phyloP scores from a whole-genome alignment of 2,329 filamentous ascomycete genomes.

The Colletotrichum euphorbiae region DNA sequence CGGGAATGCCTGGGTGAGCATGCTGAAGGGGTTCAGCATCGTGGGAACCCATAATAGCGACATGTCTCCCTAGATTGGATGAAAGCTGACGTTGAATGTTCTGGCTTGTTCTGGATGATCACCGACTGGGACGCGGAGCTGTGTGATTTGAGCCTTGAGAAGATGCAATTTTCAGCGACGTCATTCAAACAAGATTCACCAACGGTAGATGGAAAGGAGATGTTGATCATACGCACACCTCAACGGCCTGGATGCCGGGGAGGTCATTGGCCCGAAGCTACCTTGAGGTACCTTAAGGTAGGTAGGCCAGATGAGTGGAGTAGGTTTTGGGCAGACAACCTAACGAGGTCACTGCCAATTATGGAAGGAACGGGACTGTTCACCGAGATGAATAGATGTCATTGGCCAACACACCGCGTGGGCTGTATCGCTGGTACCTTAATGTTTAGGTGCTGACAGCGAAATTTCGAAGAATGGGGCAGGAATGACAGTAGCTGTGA shows the following conservation, averaged over 20 bases:
- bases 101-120: background rate
- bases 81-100: background rate
- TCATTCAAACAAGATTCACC: slow-evolving; percentile 6
- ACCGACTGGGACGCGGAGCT: background rate
- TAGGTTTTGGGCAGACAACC: background rate
- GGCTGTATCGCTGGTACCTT: background rate
- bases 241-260: background rate
- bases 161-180: background rate
- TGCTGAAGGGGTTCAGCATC: slow-evolving; percentile 36
- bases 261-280: slow-evolving; percentile 25
- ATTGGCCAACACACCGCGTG: slow-evolving; percentile 8
- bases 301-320: slow-evolving; percentile 31
- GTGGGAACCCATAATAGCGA: background rate
- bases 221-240: slow-evolving; percentile 8
- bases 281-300: too few relatives aligned
- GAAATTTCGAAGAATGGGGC: too few relatives aligned
- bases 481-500: too few relatives aligned
- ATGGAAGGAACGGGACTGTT: background rate
- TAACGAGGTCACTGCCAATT: slow-evolving; percentile 5
- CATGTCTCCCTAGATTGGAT: slow-evolving; percentile 1
- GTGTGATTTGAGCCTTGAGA: background rate
- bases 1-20: slow-evolving; percentile 46
- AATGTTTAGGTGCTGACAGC: too few relatives aligned
- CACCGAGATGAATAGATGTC: background rate
- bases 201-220: background rate